Conservation (phyloP, 768 basidiomycete genomes). For the Ramaria rubella region DNA sequence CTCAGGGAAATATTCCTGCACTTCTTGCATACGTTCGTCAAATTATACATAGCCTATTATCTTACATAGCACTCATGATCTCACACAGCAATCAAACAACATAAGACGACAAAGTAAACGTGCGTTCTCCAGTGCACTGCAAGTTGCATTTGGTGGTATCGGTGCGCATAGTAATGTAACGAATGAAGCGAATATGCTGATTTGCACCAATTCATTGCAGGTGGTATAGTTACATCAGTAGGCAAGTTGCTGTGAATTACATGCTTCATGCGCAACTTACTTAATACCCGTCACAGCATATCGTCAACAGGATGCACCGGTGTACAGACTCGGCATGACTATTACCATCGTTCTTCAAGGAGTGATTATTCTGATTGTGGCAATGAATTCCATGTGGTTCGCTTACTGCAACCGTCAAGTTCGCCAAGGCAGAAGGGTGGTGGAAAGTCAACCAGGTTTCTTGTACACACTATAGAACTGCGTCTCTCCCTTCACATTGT, state of each 20-base stretch:
- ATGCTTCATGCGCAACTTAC: not conserved
- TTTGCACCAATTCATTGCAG: not conserved
- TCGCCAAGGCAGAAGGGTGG: not conserved
- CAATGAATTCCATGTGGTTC: conserved; percentile 2
- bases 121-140: conserved; percentile 4
- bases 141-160: conserved; percentile 7
- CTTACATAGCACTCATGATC: not conserved
- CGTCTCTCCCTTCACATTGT: too few relatives aligned
- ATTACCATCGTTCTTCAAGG: conserved; percentile 6
- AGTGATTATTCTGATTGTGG: conserved; percentile 3
- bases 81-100: conserved; percentile 8
- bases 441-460: conserved; percentile 8
- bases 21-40: conserved; percentile 6
- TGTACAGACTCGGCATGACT: conserved; percentile 1
- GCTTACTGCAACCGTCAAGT: conserved; percentile 8
- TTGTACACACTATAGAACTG: conserved; percentile 5
- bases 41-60: not conserved
- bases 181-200: not conserved
- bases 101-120: conserved; percentile 11
- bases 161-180: not conserved
- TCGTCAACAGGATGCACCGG: conserved; percentile 8
- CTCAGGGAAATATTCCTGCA: conserved; percentile 9
- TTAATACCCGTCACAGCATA: not conserved
- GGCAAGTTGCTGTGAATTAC: not conserved
- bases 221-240: conserved; percentile 7